Evolutionary conservation across 2,329 filamentous ascomycete species (phyloP), one percentile per base, ranked within the genome.

Genomic region (Proliferodiscus dingleyae): DNA sequence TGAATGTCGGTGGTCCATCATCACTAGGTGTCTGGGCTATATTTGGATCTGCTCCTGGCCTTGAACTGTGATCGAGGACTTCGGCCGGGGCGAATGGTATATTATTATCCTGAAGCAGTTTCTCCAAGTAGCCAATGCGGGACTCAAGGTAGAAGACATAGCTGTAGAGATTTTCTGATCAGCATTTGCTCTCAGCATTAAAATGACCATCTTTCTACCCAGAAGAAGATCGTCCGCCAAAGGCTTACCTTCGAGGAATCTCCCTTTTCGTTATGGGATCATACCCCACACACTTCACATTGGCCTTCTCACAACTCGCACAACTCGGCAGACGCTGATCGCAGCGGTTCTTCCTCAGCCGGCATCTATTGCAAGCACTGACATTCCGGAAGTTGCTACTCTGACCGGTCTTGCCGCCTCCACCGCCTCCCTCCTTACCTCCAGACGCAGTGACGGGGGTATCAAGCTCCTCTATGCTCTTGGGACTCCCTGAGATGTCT

Each of bases 81-180:
- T 80, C 72, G 47, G 87, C 81, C 0, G 85, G 77, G 13, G 87
- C 83, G 59, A 86, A 93, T 11, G 81, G 54, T 47, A 96, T 79
- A 36, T 77, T 75, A 60, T 89, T 81, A 24, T 80, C 73, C 34
- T 73, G 71, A 40, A 97, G 76, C 29, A 93, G 69, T 26, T 76
- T 75, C 66, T 97, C 91, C 23, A 97, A 80, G 67, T 93, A 87
- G 51, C 83, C 78, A 44, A 96, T 80, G 48, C 91, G 78, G 22
- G 85, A 87, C 66, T 97, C 91, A 49, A 97, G 82, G 64, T 95
- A 97, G 68, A 87, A 95, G 39, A 97, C 89, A 71, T 97, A 97
- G 66, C 85, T 88, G 53, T 52, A n/a, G n/a, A n/a, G n/a, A n/a
- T n/a, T n/a, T n/a, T n/a, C n/a, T n/a, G n/a, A n/a, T n/a, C n/a